Conservation (phyloP, 2,329 filamentous ascomycete genomes). For the Neopestalotiopsis rosae region DNA sequence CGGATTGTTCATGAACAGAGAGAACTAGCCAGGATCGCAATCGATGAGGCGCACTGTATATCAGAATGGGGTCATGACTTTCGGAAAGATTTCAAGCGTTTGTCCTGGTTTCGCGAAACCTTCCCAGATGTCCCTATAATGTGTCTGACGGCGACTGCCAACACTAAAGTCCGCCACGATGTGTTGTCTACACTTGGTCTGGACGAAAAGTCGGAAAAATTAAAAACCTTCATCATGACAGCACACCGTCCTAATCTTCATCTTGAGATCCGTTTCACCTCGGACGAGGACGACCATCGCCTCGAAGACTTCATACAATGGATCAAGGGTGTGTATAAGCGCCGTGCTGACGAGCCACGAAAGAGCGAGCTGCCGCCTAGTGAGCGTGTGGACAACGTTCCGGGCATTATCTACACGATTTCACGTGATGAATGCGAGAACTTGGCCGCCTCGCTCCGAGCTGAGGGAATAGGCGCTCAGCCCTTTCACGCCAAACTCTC, state of each 20-base stretch:
- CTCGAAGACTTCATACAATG: conserved; percentile 77
- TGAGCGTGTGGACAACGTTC: conserved; percentile 67
- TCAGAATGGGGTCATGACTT: conserved; percentile 99
- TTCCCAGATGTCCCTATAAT: conserved; percentile 90
- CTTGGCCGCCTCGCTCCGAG: conserved; percentile 68
- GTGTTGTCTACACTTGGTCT: conserved; percentile 78
- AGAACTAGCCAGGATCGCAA: conserved; percentile 85
- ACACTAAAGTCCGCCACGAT: conserved; percentile 78
- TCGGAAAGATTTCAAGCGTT: conserved; percentile 85
- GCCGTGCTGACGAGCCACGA: conserved; percentile 66
- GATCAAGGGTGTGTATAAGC: conserved; percentile 74
- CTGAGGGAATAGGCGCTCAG: conserved; percentile 74
- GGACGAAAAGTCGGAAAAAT: conserved; percentile 57
- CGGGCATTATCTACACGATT: conserved; percentile 82
- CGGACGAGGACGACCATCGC: conserved; percentile 74
- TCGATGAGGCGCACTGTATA: conserved; percentile 96
- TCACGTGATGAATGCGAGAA: conserved; percentile 77
- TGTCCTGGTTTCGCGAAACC: conserved; percentile 83
- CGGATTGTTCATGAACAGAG: conserved; percentile 77
- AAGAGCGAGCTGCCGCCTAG: conserved; percentile 61
- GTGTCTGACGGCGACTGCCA: conserved; percentile 91
- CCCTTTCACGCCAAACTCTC: conserved; percentile 75
- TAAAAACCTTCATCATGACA: conserved; percentile 82
- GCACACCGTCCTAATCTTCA: conserved; percentile 87
- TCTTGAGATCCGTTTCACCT: conserved; percentile 85